phyloP scores from a whole-genome alignment of 371 early-diverging fungal genomes.

The Chytridium lagenaria region DNA sequence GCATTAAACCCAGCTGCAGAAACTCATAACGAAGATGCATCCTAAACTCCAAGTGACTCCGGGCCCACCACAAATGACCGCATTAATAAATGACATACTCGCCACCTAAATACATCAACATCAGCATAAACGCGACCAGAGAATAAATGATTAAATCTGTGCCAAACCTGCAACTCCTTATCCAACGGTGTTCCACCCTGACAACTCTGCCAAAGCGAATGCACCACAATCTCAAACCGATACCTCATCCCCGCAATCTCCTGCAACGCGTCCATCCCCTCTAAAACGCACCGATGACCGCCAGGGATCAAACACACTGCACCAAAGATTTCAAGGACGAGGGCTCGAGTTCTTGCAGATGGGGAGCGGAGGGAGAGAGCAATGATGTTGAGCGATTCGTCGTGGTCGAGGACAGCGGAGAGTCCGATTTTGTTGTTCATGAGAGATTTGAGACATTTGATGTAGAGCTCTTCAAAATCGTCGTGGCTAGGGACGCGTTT shows the following conservation, averaged over 20 bases:
- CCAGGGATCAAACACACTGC: slow-evolving; percentile 64
- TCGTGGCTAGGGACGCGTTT: too few species aligned
- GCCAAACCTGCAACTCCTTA: slow-evolving; percentile 51
- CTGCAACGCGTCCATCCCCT: slow-evolving; percentile 51
- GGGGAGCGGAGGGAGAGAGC: slow-evolving; percentile 57
- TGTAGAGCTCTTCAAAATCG: slow-evolving; percentile 58
- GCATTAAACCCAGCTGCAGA: slow-evolving; percentile 49
- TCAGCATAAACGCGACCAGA: neutral
- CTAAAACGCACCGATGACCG: slow-evolving; percentile 56
- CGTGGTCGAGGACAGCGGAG: slow-evolving; percentile 55
- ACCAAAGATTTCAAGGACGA: slow-evolving; percentile 60
- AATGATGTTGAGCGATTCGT: slow-evolving; percentile 50
- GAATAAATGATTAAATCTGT: neutral
- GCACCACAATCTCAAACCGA: slow-evolving; percentile 56
- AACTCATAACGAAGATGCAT: slow-evolving; percentile 63
- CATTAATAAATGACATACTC: slow-evolving; percentile 59
- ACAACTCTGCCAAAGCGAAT: slow-evolving; percentile 51
- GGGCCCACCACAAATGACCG: slow-evolving; percentile 58
- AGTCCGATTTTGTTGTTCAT: slow-evolving; percentile 66
- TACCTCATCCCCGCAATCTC: slow-evolving; percentile 41
- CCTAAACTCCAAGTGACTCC: slow-evolving; percentile 55
- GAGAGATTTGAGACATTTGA: slow-evolving; percentile 58
- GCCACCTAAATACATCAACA: slow-evolving; percentile 42
- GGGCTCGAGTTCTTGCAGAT: slow-evolving; percentile 47
- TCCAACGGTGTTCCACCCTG: slow-evolving; percentile 46